Base-by-base conservation (phyloP, 202 grass and related monocot species). In the Cymbopogon flexuosus region DNA sequence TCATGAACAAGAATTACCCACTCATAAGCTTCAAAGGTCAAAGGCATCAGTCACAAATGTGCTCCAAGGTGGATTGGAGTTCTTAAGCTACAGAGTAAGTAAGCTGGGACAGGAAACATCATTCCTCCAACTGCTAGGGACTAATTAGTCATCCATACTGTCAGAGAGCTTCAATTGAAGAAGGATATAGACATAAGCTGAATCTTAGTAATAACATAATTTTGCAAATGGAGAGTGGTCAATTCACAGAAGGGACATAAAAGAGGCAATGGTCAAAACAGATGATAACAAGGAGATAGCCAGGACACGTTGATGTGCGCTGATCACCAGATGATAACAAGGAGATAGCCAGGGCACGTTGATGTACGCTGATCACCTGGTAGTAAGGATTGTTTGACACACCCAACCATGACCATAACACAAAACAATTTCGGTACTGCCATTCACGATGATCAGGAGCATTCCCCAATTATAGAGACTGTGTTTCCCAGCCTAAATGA, bases 31-130 rank as follows among this genome's bases (percentile, higher is more conserved):
- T 33, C 31, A 33, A 33, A 33, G 4, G 31, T 33, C 31, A 33
- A 33, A 33, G 5, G 8, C 41, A 21, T 46, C 8, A 14, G 27
- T 63, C 23, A 34, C 52, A 35, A 35, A 70, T 81, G 21, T 10
- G 9, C 9, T 65, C 64, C 45, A 65, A 36, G 43, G 63, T 66
- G 22, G 60, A 58, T 37, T 72, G 10, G 6, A 66, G 33, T 60
- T 81, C 65, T 21, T 24, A 31, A 37, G 64, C 57, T 63, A 77
- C 70, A 76, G 24, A 47, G 29, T 66, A 77, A 45, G 59, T 68
- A 54, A 40, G 35, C 12, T 27, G 22, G 59, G 40, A 29, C 8
- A 81, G 23, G 67, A 45, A 51, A 89, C 24, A 2, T 31, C 10
- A 72, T 54, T 81, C 12, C 16, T 57, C 1, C 6, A 40, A 39